Conservation (phyloP, 2,329 filamentous ascomycete genomes). For the Pseudocercospora macadamiae region DNA sequence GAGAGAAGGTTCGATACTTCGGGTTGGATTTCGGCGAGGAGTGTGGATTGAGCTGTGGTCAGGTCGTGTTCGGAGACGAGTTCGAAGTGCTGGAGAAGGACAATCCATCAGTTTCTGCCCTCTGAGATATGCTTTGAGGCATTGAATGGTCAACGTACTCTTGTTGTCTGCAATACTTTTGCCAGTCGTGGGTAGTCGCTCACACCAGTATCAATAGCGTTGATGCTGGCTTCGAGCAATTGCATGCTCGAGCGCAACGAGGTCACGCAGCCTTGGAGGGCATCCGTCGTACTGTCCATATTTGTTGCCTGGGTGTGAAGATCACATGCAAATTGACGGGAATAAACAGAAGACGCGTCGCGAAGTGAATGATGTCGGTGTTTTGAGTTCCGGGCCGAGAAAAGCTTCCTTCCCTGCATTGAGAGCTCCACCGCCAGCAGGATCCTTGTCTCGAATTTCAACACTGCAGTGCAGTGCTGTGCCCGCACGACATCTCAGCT, state of each 20-base stretch:
- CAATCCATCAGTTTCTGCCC: slow-evolving; percentile 1
- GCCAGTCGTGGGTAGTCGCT: slow-evolving; percentile 65
- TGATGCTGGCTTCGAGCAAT: slow-evolving; percentile 64
- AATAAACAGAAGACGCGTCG: no score
- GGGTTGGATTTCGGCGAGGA: slow-evolving; percentile 87
- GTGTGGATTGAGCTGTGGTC: slow-evolving; percentile 76
- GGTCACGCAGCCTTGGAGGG: slow-evolving; percentile 60
- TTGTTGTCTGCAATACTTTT: slow-evolving; percentile 65
- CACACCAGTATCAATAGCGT: slow-evolving; percentile 64
- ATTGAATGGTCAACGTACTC: slow-evolving; percentile 58
- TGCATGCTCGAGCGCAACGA: slow-evolving; percentile 64
- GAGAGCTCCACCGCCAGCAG: not conserved
- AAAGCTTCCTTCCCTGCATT: not conserved
- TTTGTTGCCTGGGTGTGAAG: not conserved
- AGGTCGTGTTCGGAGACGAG: slow-evolving; percentile 84
- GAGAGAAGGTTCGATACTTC: slow-evolving; percentile 78
- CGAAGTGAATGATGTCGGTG: not conserved
- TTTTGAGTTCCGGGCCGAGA: not conserved
- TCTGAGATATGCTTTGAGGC: not conserved
- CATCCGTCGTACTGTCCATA: slow-evolving; percentile 37
- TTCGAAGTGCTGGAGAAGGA: slow-evolving; percentile 82
- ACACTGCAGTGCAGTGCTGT: no score
- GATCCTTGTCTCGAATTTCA: not conserved
- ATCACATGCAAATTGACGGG: slow-evolving; percentile 8
- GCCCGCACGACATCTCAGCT: not conserved